These are phyloP conservation scores for Candida pini DNA, from an alignment of 805 yeast species.

Conservation along the genomic window DNA sequence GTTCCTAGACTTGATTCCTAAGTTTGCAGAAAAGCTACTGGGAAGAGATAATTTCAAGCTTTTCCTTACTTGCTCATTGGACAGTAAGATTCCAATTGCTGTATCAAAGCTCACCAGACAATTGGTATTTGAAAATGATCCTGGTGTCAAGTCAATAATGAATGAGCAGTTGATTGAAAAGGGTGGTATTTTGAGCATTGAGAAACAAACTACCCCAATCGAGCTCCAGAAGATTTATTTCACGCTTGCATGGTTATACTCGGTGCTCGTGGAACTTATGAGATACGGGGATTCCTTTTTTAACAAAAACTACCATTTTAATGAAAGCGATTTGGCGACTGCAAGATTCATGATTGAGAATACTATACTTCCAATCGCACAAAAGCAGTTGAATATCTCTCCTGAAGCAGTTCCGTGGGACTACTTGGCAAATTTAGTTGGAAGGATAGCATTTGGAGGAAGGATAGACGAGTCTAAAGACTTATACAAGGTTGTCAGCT, in stretches of 20 bases:
- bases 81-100: conserved; percentile 46
- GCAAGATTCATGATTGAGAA: conserved; percentile 40
- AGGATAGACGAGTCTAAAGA: conserved; percentile 45
- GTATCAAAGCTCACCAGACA: conserved; percentile 51
- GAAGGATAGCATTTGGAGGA: conserved; percentile 62
- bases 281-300: conserved; percentile 63
- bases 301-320: conserved; percentile 57
- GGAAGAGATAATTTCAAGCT: conserved; percentile 40
- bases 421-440: conserved; percentile 42
- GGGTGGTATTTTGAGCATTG: conserved; percentile 21
- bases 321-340: conserved; percentile 60
- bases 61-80: conserved; percentile 58
- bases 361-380: conserved; percentile 28
- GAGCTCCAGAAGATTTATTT: conserved; percentile 46
- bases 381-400: conserved; percentile 31
- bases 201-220: conserved; percentile 25
- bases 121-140: conserved; percentile 55
- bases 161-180: conserved; percentile 9
- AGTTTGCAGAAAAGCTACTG: conserved; percentile 31
- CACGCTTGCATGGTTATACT: conserved; percentile 65
- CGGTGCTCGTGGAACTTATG: conserved; percentile 52
- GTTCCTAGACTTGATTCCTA: conserved; percentile 57
- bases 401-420: conserved; percentile 52
- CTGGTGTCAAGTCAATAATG: conserved; percentile 51
- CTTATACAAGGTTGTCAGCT: conserved; percentile 25